Evolutionary conservation across 1,139 yeast genomes (phyloP).

Genomic region (Eremothecium gossypii): DNA sequence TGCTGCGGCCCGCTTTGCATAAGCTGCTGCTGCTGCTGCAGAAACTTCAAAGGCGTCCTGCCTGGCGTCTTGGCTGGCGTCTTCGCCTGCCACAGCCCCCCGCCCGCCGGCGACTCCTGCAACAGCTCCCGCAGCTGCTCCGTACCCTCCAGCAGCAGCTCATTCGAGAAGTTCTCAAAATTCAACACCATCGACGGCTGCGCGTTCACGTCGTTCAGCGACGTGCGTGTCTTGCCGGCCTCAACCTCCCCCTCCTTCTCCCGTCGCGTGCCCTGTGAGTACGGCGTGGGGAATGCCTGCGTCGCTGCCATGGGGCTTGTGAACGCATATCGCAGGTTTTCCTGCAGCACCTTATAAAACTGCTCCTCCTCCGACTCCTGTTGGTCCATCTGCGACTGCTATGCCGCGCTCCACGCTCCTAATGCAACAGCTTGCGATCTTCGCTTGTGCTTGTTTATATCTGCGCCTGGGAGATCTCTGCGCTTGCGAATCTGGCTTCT

Average conservation of each 20-base stretch:
- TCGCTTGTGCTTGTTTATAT: too few species aligned
- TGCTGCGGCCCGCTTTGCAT: conserved; percentile 3
- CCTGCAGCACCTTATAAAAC: conserved; percentile 3
- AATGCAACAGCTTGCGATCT: too few species aligned
- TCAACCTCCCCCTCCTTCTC: neutral
- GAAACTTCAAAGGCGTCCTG: conserved; percentile 20
- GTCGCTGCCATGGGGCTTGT: conserved; percentile 26
- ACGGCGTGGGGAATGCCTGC: conserved; percentile 29
- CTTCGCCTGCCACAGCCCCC: conserved; percentile 23
- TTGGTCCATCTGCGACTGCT: conserved; percentile 1
- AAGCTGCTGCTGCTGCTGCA: conserved; percentile 6
- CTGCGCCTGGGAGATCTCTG: neutral
- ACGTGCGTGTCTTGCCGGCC: neutral
- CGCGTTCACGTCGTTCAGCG: conserved; percentile 18
- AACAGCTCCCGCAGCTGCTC: conserved; percentile 28
- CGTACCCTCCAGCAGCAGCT: conserved; percentile 26
- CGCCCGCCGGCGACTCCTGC: conserved; percentile 29
- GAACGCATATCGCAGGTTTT: conserved; percentile 15
- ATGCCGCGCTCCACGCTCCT: too few species aligned
- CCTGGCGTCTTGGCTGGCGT: conserved; percentile 27
- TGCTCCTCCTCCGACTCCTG: conserved; percentile 5
- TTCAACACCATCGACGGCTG: conserved; percentile 28
- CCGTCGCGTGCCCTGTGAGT: conserved; percentile 15
- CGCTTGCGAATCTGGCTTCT: neutral
- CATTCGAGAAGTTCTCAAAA: conserved; percentile 21